These are phyloP conservation scores for Pseudogymnoascus sp. DNA, from an alignment of 2,329 filamentous ascomycete species.

Conservation along the genomic window DNA sequence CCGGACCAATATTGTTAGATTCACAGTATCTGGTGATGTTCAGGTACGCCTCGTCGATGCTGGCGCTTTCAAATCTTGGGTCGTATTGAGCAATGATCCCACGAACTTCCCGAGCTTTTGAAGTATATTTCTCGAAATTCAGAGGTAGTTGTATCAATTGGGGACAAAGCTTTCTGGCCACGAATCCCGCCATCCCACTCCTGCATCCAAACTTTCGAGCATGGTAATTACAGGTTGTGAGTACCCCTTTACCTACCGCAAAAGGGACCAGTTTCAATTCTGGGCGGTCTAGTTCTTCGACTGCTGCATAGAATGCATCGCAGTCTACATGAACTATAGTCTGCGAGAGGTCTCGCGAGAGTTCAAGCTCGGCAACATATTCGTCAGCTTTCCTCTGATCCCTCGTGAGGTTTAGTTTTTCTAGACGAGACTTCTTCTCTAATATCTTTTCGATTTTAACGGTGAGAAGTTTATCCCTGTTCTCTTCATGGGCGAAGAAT, in stretches of 20 bases:
- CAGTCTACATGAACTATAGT: slow-evolving; percentile 88
- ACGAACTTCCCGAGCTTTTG: slow-evolving; percentile 83
- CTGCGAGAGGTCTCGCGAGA: slow-evolving; percentile 72
- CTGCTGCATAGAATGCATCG: slow-evolving; percentile 94
- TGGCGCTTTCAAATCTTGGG: slow-evolving; percentile 81
- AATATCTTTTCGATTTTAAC: slow-evolving; percentile 77
- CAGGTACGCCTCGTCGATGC: slow-evolving; percentile 92
- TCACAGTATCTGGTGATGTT: slow-evolving; percentile 85
- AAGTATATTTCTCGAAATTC: slow-evolving; percentile 84
- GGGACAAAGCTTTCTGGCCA: slow-evolving; percentile 89
- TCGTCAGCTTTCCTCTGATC: slow-evolving; percentile 73
- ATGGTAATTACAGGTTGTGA: slow-evolving; percentile 73
- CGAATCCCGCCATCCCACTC: slow-evolving; percentile 92
- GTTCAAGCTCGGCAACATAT: slow-evolving; percentile 70
- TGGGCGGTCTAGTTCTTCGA: slow-evolving; percentile 76
- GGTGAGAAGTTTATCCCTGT: slow-evolving; percentile 71
- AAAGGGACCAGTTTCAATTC: slow-evolving; percentile 83
- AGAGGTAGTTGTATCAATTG: slow-evolving; percentile 72
- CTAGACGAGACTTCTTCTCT: slow-evolving; percentile 64
- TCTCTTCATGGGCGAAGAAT: slow-evolving; percentile 87
- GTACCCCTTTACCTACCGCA: slow-evolving; percentile 67
- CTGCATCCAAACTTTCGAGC: slow-evolving; percentile 85
- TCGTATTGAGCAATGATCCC: slow-evolving; percentile 81
- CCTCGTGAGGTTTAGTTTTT: slow-evolving; percentile 63
- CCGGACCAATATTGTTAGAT: slow-evolving; percentile 58